Conservation (phyloP, 352 stramenopile species). For the Aphanomyces astaci region DNA sequence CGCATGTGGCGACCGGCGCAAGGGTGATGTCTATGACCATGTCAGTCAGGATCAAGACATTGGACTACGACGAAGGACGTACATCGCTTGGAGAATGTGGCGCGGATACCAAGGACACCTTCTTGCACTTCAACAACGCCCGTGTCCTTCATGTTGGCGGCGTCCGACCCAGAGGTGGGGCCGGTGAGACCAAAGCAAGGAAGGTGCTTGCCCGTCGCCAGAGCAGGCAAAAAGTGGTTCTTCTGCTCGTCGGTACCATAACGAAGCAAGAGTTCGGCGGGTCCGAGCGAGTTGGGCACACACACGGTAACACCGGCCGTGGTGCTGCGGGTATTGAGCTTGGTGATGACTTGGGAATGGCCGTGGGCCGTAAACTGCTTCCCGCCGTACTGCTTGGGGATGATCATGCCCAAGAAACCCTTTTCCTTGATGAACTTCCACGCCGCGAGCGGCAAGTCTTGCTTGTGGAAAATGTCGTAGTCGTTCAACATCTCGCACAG, state of each 20-base stretch:
- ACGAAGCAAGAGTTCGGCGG: conserved; percentile 91
- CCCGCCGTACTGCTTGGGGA: conserved; percentile 94
- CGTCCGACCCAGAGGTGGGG: conserved; percentile 91
- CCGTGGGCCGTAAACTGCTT: conserved; percentile 85
- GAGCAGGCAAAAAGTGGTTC: conserved; percentile 90
- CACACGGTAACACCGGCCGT: conserved; percentile 91
- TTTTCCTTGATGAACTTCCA: conserved; percentile 96
- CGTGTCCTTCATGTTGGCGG: conserved; percentile 91
- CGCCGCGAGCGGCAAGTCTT: conserved; percentile 88
- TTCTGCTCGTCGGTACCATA: conserved; percentile 96
- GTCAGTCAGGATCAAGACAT: neutral
- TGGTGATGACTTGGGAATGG: conserved; percentile 89
- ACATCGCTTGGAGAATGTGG: conserved; percentile 96
- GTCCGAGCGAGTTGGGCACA: conserved; percentile 95
- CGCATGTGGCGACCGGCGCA: conserved; percentile 93
- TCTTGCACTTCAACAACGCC: conserved; percentile 90
- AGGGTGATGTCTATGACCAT: conserved; percentile 88
- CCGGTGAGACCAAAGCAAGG: conserved; percentile 97
- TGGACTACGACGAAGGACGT: neutral
- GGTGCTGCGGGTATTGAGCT: conserved; percentile 88
- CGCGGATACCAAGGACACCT: conserved; percentile 93
- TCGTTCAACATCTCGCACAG: conserved; percentile 96
- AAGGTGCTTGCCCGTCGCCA: conserved; percentile 93
- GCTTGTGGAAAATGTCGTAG: conserved; percentile 86
- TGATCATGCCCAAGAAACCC: conserved; percentile 97